Conservation (phyloP, 768 basidiomycete genomes). For the Inosperma sp. region DNA sequence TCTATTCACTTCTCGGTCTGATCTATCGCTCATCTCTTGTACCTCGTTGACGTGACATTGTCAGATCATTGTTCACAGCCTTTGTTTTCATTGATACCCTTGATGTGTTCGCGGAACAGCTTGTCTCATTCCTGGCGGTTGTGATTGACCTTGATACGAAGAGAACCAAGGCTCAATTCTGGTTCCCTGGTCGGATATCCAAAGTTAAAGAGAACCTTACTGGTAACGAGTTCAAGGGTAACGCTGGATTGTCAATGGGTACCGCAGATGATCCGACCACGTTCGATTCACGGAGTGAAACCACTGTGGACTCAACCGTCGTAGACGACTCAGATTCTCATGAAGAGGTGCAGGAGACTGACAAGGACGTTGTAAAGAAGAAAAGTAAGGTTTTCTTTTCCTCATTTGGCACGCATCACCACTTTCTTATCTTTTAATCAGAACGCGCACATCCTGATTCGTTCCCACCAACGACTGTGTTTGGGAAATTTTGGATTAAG, state of each 20-base stretch:
- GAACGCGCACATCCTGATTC: slow-evolving; percentile 40
- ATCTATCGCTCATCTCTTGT: background rate
- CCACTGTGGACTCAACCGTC: background rate
- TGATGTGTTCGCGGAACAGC: slow-evolving; percentile 36
- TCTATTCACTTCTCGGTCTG: slow-evolving; percentile 39
- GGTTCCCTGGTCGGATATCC: slow-evolving; percentile 41
- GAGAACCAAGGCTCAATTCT: slow-evolving; percentile 34
- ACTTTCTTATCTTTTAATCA: background rate
- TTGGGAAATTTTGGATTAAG: slow-evolving; percentile 30
- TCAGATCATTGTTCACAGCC: slow-evolving; percentile 41
- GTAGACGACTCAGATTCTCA: slow-evolving; percentile 9
- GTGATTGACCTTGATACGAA: slow-evolving; percentile 32
- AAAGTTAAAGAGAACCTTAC: slow-evolving; percentile 34
- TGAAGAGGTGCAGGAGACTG: slow-evolving; percentile 14
- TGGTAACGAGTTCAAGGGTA: slow-evolving; percentile 25
- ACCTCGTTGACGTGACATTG: background rate
- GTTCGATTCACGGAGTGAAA: slow-evolving; percentile 20
- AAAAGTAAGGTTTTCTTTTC: background rate
- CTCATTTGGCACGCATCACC: background rate
- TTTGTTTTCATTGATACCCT: slow-evolving; percentile 44
- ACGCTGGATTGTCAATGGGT: slow-evolving; percentile 34
- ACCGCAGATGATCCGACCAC: slow-evolving; percentile 33
- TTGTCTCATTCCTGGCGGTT: slow-evolving; percentile 30
- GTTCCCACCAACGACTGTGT: slow-evolving; percentile 33
- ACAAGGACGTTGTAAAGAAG: slow-evolving; percentile 5